Base-by-base conservation (phyloP, 2,329 filamentous ascomycete genomes). In the Scedosporium dehoogii region DNA sequence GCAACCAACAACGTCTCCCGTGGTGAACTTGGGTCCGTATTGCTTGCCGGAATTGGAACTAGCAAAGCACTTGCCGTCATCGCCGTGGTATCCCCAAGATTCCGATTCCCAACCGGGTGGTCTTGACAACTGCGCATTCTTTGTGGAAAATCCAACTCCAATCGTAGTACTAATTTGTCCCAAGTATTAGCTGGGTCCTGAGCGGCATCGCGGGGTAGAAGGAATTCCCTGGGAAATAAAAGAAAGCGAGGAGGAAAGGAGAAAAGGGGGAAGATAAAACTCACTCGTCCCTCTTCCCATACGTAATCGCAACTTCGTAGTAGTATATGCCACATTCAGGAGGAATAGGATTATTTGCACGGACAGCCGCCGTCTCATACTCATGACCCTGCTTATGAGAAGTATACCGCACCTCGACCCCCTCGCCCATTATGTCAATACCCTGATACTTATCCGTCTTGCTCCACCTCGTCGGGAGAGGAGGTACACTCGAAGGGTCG, bases 241-340 rank as follows among this genome's bases (percentile, higher is more conserved):
- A 48, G 33, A 14, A 38, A 38, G 33, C 9, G 33, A 38, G 33
- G 10, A 3, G 33, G 9, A 4, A 38, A 14, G 10, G 33, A 4
- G 33, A 4, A 38, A 10, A n/a, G 41, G 7, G 25, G 46, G 21
- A n/a, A 16, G 7, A 25, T 29, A 29, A 41, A n/a, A 80, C 82
- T 61, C 76, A 85, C 81, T 85, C 83, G 53, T 84, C 81, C 65
- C 76, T 74, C 69, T 79, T 82, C 60, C 76, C 78, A 16, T 77
- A 75, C 27, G 82, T 63, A 58, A 85, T 77, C 16, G 75, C 75
- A 25, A 88, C 81, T 72, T 99, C 94, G 70, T 86, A 99, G 73
- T 99, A 99, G 74, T 96, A 99, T 64, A 99, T 88, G 1, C 94
- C 94, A 67, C 90, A 94, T 70, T 96, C 89, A 42, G 86, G 81